These are phyloP conservation scores for Irpex lacteus DNA, from an alignment of 1,284 basidiomycete genomes.

Conservation along the genomic window DNA sequence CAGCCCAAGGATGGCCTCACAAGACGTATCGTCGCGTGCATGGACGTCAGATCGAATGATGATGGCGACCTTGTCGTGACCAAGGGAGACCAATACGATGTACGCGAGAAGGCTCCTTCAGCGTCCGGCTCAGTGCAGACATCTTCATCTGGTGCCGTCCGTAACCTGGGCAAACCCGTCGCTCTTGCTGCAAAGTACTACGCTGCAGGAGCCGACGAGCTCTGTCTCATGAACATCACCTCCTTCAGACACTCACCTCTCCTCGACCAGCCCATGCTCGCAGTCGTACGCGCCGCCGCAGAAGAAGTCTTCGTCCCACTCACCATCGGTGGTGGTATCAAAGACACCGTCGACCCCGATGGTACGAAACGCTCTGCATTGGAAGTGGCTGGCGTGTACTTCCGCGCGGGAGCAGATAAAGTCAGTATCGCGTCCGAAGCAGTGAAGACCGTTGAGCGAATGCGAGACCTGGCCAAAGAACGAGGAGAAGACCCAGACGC, in stretches of 20 bases:
- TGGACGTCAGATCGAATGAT: slow-evolving; percentile 98
- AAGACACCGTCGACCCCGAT: slow-evolving; percentile 94
- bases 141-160: slow-evolving; percentile 73
- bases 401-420: slow-evolving; percentile 97
- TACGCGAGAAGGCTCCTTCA: slow-evolving; percentile 72
- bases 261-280: slow-evolving; percentile 97
- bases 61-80: slow-evolving; percentile 97
- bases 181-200: slow-evolving; percentile 89
- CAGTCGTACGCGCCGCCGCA: slow-evolving; percentile 89
- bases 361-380: slow-evolving; percentile 85
- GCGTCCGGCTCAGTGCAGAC: slow-evolving; percentile 24
- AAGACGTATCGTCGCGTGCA: slow-evolving; percentile 94
- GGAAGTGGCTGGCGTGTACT: slow-evolving; percentile 95
- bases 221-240: slow-evolving; percentile 98
- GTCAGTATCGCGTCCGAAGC: slow-evolving; percentile 96
- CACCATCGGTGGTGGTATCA: slow-evolving; percentile 98
- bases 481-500: slow-evolving; percentile 17
- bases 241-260: slow-evolving; percentile 97
- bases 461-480: slow-evolving; percentile 47
- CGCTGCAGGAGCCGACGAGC: slow-evolving; percentile 89
- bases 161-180: slow-evolving; percentile 98
- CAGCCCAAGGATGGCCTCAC: slow-evolving; percentile 68
- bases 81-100: slow-evolving; percentile 99
- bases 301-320: slow-evolving; percentile 95
- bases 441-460: slow-evolving; percentile 88